These are phyloP conservation scores for Epichloe baconii DNA, from an alignment of 2,329 filamentous ascomycete species.

Conservation along the genomic window DNA sequence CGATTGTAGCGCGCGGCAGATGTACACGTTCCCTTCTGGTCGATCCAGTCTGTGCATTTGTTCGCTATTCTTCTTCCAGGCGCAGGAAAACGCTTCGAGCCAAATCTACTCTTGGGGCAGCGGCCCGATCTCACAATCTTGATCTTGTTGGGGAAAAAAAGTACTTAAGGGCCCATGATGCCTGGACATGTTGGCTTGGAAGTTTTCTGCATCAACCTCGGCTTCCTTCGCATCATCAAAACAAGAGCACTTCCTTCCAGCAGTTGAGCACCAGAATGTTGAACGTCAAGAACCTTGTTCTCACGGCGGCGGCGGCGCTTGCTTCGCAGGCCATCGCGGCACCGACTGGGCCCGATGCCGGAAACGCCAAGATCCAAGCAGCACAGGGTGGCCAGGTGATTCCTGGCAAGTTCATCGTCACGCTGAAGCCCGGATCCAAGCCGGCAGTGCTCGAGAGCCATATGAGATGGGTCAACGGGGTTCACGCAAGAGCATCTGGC, in stretches of 20 bases:
- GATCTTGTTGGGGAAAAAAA: not conserved
- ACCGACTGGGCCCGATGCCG: slow-evolving; percentile 8
- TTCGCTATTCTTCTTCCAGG: too few relatives aligned
- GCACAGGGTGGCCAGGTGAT: slow-evolving; percentile 13
- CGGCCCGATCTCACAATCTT: not conserved
- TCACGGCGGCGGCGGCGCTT: slow-evolving; percentile 13
- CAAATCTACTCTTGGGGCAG: not conserved
- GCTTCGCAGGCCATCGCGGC: slow-evolving; percentile 11
- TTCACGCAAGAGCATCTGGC: slow-evolving; percentile 40
- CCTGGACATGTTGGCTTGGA: not conserved
- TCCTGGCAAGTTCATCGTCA: slow-evolving; percentile 43
- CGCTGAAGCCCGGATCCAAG: slow-evolving; percentile 40
- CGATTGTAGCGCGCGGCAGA: too few relatives aligned
- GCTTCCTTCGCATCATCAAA: not conserved
- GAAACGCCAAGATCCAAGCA: slow-evolving; percentile 3
- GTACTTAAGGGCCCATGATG: not conserved
- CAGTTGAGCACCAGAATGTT: slow-evolving; percentile 13
- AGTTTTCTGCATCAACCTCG: not conserved
- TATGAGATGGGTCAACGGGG: slow-evolving; percentile 33
- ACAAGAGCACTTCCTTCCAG: not conserved
- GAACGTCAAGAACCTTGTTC: slow-evolving; percentile 15
- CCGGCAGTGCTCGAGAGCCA: slow-evolving; percentile 33
- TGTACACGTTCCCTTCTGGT: too few relatives aligned
- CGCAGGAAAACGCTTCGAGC: too few relatives aligned
- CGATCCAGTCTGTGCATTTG: not conserved